Evolutionary conservation across 306 rosid species (phyloP).

Genomic region (Echinosophora koreensis): DNA sequence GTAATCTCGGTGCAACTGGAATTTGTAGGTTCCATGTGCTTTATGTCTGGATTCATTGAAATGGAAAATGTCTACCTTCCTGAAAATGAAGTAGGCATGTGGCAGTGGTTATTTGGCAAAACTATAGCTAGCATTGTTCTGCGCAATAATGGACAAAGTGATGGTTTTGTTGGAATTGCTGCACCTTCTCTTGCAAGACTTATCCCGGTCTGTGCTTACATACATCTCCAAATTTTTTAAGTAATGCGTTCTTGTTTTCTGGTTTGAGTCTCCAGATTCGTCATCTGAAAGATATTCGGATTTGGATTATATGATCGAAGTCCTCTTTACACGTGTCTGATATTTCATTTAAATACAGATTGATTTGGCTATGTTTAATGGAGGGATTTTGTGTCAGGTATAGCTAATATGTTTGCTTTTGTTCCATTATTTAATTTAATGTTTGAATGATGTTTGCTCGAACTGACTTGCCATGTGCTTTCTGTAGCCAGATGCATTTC

Average conservation of each 20-base stretch:
- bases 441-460: slow-evolving; percentile 8
- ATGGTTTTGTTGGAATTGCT: slow-evolving; percentile 94
- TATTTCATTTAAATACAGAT: slow-evolving; percentile 61
- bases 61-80: slow-evolving; percentile 86
- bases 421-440: neutral
- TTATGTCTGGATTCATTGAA: slow-evolving; percentile 93
- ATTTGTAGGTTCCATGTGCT: slow-evolving; percentile 95
- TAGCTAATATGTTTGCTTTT: slow-evolving; percentile 26
- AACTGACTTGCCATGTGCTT: slow-evolving; percentile 40
- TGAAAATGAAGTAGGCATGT: slow-evolving; percentile 90
- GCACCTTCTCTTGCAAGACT: slow-evolving; percentile 95
- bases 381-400: slow-evolving; percentile 99
- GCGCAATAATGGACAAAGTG: slow-evolving; percentile 74
- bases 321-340: slow-evolving; percentile 26
- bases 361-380: slow-evolving; percentile 91
- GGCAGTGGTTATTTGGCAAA: slow-evolving; percentile 99
- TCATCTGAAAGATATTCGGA: slow-evolving; percentile 30
- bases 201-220: slow-evolving; percentile 79
- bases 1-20: slow-evolving; percentile 43
- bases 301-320: slow-evolving; percentile 29
- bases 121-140: slow-evolving; percentile 75
- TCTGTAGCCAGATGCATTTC: slow-evolving; percentile 97
- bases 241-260: slow-evolving; percentile 19
- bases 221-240: slow-evolving; percentile 26
- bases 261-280: slow-evolving; percentile 23